Base-by-base conservation (phyloP, 176 grass and related monocot genomes). In the Phoenix roebelenii region DNA sequence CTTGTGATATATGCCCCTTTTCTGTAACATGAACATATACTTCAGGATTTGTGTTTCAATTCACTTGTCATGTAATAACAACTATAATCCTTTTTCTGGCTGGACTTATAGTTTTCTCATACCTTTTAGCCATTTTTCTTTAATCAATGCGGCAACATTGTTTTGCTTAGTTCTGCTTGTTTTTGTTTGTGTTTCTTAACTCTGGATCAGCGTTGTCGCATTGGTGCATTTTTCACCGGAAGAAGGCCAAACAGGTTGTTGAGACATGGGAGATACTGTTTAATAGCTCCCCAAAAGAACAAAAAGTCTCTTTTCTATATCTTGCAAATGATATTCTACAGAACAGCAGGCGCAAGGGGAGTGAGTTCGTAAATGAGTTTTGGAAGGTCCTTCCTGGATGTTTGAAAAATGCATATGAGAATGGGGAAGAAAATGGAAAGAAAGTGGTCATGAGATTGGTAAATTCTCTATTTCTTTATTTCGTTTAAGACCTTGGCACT, bases 261-360 rank as follows among this genome's bases (percentile, higher is more conserved):
- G 88, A 98, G 73, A 89, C 71, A 57, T 98, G 88, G 93, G 88
- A 98, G 50, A 88, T 81, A 12, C 76, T 88, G 49, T 92, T 92
- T 67, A 92, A 71, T 49, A 74, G 50, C 73, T 81, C 93, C 69
- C 69, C 52, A 15, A 88, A 78, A 39, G 84, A 92, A 28, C 83
- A 92, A 60, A 92, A 91, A 80, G 66, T 92, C 15, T 76, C 79
- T 18, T 82, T 89, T 29, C 84, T 98, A 23, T 98, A 98, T 74
- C 79, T 98, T 65, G 80, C 93, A 48, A 98, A 98, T 80, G 93
- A 98, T 54, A 98, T 98, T 59, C 58, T 98, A 71, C 93, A 98
- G 78, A 98, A 98, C 48, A 98, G 93, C 62, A 98, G 88, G 73
- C 93, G 93, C 32, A 88, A 98, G 79, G 84, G 93, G 63, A 72